Percentiles rank a stretch among this genome's conserved stretches.
Conservation (phyloP, 768 basidiomycete species). For the Nevesoporus exiguus region DNA sequence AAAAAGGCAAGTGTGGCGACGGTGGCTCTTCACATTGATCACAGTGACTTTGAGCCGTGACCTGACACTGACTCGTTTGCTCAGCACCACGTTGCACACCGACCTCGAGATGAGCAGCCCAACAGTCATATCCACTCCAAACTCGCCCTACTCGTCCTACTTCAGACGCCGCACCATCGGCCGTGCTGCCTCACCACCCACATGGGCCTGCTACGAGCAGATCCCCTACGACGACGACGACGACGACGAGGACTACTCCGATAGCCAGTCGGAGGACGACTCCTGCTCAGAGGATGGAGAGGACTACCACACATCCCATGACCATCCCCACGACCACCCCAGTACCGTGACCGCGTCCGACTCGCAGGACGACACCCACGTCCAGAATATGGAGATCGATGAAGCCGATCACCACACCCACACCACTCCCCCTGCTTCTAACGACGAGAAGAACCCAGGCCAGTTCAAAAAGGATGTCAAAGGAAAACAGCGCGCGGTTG, state of each 20-base stretch:
- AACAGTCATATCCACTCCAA: slow-evolving; percentile 20
- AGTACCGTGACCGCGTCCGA: slow-evolving; percentile 16
- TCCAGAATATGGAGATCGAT: slow-evolving; percentile 55
- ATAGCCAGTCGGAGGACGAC: slow-evolving; percentile 49
- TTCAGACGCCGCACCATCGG: slow-evolving; percentile 71
- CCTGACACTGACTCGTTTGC: background rate
- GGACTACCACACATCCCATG: slow-evolving; percentile 43
- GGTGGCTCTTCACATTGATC: slow-evolving; percentile 19
- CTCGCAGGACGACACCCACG: slow-evolving; percentile 42
- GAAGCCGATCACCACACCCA: slow-evolving; percentile 30
- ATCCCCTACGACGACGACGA: slow-evolving; percentile 64
- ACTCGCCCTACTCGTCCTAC: slow-evolving; percentile 30
- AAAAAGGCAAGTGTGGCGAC: slow-evolving; percentile 17
- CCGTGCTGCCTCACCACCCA: slow-evolving; percentile 78
- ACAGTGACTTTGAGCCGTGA: background rate
- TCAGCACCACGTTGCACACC: background rate
- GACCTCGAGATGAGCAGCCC: slow-evolving; percentile 21
- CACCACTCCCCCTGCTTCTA: background rate
- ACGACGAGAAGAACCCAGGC: slow-evolving; percentile 35
- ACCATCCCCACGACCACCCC: slow-evolving; percentile 29
- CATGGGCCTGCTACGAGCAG: slow-evolving; percentile 90
- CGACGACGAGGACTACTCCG: slow-evolving; percentile 55
- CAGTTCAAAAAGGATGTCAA: slow-evolving; percentile 61
- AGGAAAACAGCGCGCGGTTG: slow-evolving; percentile 77
- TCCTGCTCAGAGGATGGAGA: slow-evolving; percentile 77